Base-by-base conservation (phyloP, 768 basidiomycete species). In the Boletus pseudo-olivaceus region DNA sequence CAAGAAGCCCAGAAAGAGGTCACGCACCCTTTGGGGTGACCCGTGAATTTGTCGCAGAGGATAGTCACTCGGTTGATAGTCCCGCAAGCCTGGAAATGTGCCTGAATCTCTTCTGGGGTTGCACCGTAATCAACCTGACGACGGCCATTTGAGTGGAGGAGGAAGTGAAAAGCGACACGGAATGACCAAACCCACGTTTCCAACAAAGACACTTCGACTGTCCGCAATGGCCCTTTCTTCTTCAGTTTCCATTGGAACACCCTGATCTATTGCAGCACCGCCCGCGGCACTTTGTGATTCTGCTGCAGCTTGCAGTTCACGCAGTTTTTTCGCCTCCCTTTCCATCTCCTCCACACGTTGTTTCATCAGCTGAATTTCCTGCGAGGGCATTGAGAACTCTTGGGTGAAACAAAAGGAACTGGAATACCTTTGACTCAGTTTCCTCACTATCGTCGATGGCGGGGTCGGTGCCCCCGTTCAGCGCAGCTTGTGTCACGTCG, bases 21-120 rank as follows among this genome's bases (percentile, higher is more conserved):
- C 56, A 57, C 66, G 32, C 60, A 94, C 94, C 97, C 97, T 83
- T 98, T 98, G 44, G 97, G 96, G 75, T 98, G 95, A 45, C 97
- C 97, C 23, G 96, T 98, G 73, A 96, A 98, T 76, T 98, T 98
- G 82, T 99, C 97, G 72, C 96, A 98, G 29, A 99, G 85, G 66
- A 99, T 99, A 1, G 97, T 99, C 40, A 99, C 94, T 63, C 97
- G 85, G 75, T 99, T 99, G 73, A 99, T 99, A 15, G 90, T 93
- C 7, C 97, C 97, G 67, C 95, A 98, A 15, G 95, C 87, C 69
- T 94, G 90, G 76, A 99, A 99, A 71, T 98, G 96, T 17, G 80
- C 84, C 75, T 98, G 97, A 47, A 99, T 94, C 70, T 99, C 97
- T 73, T 98, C 97, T 17, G 97, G 97, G 15, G 97, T 97, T 11